phyloP scores from a whole-genome alignment of 305 asterid species.

The Euphrasia arctica region DNA sequence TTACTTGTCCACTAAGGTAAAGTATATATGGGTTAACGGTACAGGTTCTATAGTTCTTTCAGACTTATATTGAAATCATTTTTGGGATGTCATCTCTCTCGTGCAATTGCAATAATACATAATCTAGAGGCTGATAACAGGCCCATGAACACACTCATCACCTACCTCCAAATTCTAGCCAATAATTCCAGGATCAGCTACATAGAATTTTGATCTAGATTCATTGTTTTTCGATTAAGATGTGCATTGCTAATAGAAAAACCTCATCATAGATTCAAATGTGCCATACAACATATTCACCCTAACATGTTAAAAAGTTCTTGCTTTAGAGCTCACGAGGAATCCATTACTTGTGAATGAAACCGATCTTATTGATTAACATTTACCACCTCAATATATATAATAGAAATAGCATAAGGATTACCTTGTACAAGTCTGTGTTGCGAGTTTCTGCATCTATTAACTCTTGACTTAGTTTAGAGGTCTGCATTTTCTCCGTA shows the following conservation, averaged over 20 bases:
- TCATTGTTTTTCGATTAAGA: background rate
- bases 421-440: slow-evolving; percentile 83
- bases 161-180: background rate
- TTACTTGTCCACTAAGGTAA: too few species aligned
- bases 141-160: background rate
- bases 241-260: background rate
- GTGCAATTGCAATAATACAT: background rate
- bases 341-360: background rate
- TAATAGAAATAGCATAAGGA: slow-evolving; percentile 24
- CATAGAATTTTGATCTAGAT: background rate
- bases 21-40: background rate
- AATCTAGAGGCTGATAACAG: background rate
- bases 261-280: background rate
- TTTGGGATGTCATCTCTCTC: background rate
- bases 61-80: background rate
- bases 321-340: background rate
- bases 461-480: slow-evolving; percentile 68
- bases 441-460: slow-evolving; percentile 69
- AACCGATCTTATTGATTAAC: background rate
- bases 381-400: slow-evolving; percentile 9
- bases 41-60: background rate
- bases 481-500: slow-evolving; percentile 64
- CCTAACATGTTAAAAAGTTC: background rate
- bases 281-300: background rate
- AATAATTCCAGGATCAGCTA: too few species aligned